phyloP scores from a whole-genome alignment of 1,284 basidiomycete species.

The Naganishia albida region DNA sequence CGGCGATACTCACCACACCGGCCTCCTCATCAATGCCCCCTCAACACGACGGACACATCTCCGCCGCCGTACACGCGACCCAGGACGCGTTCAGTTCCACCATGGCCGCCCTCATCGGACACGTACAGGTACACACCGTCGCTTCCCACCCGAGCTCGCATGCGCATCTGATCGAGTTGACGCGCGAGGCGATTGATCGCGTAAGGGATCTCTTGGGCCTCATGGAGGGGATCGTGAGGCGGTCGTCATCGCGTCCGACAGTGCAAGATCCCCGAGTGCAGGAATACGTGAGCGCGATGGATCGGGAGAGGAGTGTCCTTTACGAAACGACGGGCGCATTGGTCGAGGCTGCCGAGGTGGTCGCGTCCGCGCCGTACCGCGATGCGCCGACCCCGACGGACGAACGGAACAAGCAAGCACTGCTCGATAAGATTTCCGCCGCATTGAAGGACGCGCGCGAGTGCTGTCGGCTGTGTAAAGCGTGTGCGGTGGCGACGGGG shows the following conservation, averaged over 20 bases:
- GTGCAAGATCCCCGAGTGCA: conserved; percentile 9
- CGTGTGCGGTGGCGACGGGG: conserved; percentile 57
- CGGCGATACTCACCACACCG: conserved; percentile 7
- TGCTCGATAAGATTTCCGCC: conserved; percentile 79
- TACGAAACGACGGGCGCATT: conserved; percentile 83
- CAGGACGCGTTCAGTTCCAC: conserved; percentile 89
- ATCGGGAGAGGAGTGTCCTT: conserved; percentile 75
- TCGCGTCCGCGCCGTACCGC: conserved; percentile 61
- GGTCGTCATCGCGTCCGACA: conserved; percentile 26
- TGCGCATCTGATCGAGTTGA: conserved; percentile 89
- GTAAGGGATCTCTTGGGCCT: conserved; percentile 89
- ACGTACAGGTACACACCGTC: conserved; percentile 88
- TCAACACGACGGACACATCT: conserved; percentile 47
- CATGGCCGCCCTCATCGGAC: conserved; percentile 95
- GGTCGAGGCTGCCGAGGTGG: conserved; percentile 74
- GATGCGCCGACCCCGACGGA: conserved; percentile 61
- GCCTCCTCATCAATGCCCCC: conserved; percentile 54
- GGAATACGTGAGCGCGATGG: conserved; percentile 59
- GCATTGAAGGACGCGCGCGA: conserved; percentile 86
- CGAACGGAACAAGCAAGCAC: conserved; percentile 69
- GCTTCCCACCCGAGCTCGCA: conserved; percentile 86
- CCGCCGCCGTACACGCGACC: conserved; percentile 60
- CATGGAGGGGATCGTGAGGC: conserved; percentile 80
- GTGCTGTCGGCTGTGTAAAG: conserved; percentile 78
- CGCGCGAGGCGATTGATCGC: conserved; percentile 87